Evolutionary conservation across 139 green algal species (phyloP), one percentile per base, ranked within the genome.

Genomic region (Chlorella vulgaris): DNA sequence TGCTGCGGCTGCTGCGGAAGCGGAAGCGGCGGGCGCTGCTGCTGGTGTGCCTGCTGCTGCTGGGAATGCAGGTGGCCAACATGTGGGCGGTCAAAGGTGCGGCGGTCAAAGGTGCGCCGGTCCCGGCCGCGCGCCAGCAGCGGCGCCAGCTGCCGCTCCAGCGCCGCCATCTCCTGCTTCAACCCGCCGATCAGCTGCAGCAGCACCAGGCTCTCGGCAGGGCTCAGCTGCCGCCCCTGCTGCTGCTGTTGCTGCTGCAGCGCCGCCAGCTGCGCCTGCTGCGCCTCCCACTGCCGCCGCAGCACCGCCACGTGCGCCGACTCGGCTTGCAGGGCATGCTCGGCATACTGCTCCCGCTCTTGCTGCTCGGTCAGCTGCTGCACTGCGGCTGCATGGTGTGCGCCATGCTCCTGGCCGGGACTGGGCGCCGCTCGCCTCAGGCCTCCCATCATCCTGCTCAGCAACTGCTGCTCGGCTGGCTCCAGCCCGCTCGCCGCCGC

Each of bases 401-500:
- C 7, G 35, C 29, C 26, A 29, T 39, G 69, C 39, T 50, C n/a
- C 42, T 76, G n/a, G n/a, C n/a, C 69, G 5, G 61, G 39, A n/a
- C 21, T 28, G 24, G 28, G 18, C 10, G 61, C 61, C 42, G 60
- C 69, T 1, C 22, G 24, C 42, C 40, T 61, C 39, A 76, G 42
- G 69, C 69, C 61, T 40, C 42, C 69, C 15, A 76, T 76, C 26
- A 76, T 18, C 69, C n/a, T 28, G n/a, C 21, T 61, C 69, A 76
- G 42, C 28, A 42, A n/a, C n/a, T n/a, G n/a, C n/a, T n/a, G n/a
- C n/a, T n/a, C n/a, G n/a, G n/a, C n/a, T n/a, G n/a, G n/a, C n/a
- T n/a, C 69, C 42, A 39, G 28, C 35, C 69, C 50, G 40, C 61
- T 39, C 42, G 60, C 40, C 42, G 38, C 28, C 69, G 61, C 13